These are phyloP conservation scores for Heliosperma pusillum DNA, from an alignment of 148 eudicot species.

Conservation along the genomic window DNA sequence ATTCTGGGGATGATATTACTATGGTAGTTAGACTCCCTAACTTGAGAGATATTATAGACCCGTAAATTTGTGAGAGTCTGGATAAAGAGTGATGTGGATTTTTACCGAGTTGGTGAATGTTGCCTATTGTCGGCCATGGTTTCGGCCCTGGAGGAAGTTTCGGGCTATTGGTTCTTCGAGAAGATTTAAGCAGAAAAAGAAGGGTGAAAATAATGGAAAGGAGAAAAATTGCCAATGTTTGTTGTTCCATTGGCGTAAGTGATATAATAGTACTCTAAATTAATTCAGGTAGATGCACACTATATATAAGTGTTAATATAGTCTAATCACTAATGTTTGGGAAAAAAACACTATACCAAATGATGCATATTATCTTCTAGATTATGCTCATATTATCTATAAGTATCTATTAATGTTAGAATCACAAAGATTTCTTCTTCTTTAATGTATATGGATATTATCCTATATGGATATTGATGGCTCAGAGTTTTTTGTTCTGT, in stretches of 20 bases:
- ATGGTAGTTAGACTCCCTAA: slow-evolving; percentile 36
- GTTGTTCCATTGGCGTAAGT: neutral
- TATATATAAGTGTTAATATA: no score
- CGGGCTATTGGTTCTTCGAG: neutral
- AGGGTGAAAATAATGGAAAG: neutral
- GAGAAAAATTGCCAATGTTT: neutral
- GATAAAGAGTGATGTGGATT: slow-evolving; percentile 39
- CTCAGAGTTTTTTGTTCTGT: no score
- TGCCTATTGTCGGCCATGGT: slow-evolving; percentile 45
- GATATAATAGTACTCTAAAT: neutral
- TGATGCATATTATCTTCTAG: no score
- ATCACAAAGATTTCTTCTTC: no score
- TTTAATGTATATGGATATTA: no score
- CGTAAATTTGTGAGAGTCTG: slow-evolving; percentile 30
- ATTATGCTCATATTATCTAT: no score
- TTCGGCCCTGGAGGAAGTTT: slow-evolving; percentile 49
- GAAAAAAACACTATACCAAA: no score
- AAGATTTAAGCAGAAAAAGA: neutral
- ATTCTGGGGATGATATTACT: slow-evolving; percentile 28
- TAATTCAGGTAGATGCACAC: no score
- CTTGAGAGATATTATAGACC: slow-evolving; percentile 45
- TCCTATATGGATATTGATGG: no score
- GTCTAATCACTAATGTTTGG: no score
- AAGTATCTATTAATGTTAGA: no score
- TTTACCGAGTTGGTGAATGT: slow-evolving; percentile 34